Base-by-base conservation (phyloP, 495 filamentous ascomycete genomes). In the Podospora appendiculata region DNA sequence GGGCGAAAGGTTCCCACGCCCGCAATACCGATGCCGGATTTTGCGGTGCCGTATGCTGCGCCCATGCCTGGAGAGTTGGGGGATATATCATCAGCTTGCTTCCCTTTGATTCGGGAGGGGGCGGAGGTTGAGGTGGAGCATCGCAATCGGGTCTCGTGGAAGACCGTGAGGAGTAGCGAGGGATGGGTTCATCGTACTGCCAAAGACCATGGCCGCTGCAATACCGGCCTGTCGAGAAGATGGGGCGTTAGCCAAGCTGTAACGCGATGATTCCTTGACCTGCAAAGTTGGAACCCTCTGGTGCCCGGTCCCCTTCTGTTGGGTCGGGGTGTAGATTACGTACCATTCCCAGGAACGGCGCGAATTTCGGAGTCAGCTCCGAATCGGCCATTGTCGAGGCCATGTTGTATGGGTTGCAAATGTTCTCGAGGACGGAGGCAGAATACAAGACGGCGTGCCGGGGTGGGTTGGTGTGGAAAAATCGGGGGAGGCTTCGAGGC, bases 321-420 rank as follows among this genome's bases (percentile, higher is more conserved):
- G 25, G 25, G 25, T 25, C 25, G 41, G 18, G 16, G 32, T 48
- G 18, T 45, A 33, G 25, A 18, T 42, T 11, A 57, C 84, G 74
- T 80, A 96, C 94, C 83, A 97, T 89, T 73, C 94, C 94, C 64
- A 97, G 83, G 79, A 99, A 99, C 44, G 92, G 90, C 62, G 93
- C 93, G 64, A 96, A 96, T 70, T 88, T 88, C 51, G 94, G 93
- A 44, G 86, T 75, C 33, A 86, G 66, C 50, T 86, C 84, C 51
- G 79, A 81, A 48, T 85, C 84, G 49, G 48, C 38, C 38, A 88
- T 90, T 53, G 49, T 81, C 48, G 45, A 49, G 34, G 41, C 36
- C 36, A 38, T 38, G 36, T 10, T 38, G 36, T 1, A 38, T 13
- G 13, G 2, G 10, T 38, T 38, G 9, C 36, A 38, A 38, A 4